phyloP scores from a whole-genome alignment of 441 rosid genomes.

The Pelargonium australe region DNA sequence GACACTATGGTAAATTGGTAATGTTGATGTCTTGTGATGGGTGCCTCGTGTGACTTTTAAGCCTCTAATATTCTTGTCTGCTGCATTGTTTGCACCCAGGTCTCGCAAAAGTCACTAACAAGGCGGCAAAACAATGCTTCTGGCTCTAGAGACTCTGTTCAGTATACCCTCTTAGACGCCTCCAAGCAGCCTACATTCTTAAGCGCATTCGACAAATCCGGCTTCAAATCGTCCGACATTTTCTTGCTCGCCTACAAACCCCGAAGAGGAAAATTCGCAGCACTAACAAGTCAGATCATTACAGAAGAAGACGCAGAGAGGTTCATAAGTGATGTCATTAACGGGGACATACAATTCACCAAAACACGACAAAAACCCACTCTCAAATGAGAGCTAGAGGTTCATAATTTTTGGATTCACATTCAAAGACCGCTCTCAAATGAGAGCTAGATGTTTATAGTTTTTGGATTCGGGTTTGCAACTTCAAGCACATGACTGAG shows the following conservation, averaged over 20 bases:
- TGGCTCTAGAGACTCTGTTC: slow-evolving; percentile 40
- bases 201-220: slow-evolving; percentile 53
- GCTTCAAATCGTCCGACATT: slow-evolving; percentile 45
- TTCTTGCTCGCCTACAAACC: slow-evolving; percentile 73
- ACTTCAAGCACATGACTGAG: too few relatives aligned
- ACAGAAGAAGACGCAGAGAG: slow-evolving; percentile 52
- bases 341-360: slow-evolving; percentile 57
- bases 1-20: too few relatives aligned
- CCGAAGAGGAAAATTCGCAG: slow-evolving; percentile 54
- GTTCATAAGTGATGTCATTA: slow-evolving; percentile 59
- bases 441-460: slow-evolving; percentile 20
- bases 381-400: slow-evolving; percentile 33
- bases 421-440: slow-evolving; percentile 44
- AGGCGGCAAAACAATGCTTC: slow-evolving; percentile 42
- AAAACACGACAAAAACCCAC: slow-evolving; percentile 54
- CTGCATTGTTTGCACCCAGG: slow-evolving; percentile 35
- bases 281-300: slow-evolving; percentile 33
- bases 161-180: slow-evolving; percentile 63
- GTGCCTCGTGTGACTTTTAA: too few relatives aligned
- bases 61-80: not conserved
- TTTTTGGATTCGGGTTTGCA: too few relatives aligned
- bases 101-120: slow-evolving; percentile 67
- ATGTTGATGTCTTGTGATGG: too few relatives aligned
- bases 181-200: slow-evolving; percentile 53
- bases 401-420: too few relatives aligned